Percentiles rank a stretch among this genome's conserved stretches.
Evolutionary conservation across 352 stramenopile genomes (phyloP).

Genomic region (Phytophthora pinifolia): DNA sequence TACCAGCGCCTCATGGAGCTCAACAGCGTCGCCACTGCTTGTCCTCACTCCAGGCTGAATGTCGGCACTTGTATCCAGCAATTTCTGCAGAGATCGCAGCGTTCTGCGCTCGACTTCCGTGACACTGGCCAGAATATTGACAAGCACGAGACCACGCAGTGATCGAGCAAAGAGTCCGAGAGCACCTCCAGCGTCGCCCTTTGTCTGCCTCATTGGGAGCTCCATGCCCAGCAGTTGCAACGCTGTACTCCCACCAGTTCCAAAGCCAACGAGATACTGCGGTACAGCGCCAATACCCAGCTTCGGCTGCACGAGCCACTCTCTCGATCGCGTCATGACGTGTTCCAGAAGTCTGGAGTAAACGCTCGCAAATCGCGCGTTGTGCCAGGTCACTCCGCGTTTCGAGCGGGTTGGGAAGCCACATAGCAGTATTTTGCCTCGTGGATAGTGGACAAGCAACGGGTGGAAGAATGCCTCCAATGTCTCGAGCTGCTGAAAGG

Average conservation of each 20-base stretch:
- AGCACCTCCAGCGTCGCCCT: constrained; percentile 14
- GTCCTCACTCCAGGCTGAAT: background rate
- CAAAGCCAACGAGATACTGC: constrained; percentile 70
- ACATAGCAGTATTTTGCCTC: constrained; percentile 64
- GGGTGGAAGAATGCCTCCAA: constrained; percentile 59
- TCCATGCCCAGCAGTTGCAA: constrained; percentile 49
- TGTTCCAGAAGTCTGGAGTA: constrained; percentile 57
- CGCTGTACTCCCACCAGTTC: constrained; percentile 50
- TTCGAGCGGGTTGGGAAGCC: constrained; percentile 50
- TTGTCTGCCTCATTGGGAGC: constrained; percentile 34
- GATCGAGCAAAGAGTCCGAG: constrained; percentile 45
- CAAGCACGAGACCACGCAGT: constrained; percentile 52
- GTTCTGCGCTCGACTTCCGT: constrained; percentile 28
- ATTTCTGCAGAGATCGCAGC: constrained; percentile 22
- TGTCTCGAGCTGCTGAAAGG: constrained; percentile 64
- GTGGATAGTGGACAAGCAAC: constrained; percentile 57
- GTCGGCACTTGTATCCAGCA: constrained; percentile 13
- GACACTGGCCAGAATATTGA: constrained; percentile 44
- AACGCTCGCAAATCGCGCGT: constrained; percentile 39
- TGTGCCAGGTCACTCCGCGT: constrained; percentile 45
- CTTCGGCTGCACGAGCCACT: constrained; percentile 81
- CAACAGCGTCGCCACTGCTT: constrained; percentile 20
- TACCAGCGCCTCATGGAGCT: constrained; percentile 54
- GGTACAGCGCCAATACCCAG: constrained; percentile 55
- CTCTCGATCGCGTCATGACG: constrained; percentile 46